Evolutionary conservation across 305 asterid species (phyloP), one percentile per base, ranked within the genome.

Genomic region (Solanum hybrid): DNA sequence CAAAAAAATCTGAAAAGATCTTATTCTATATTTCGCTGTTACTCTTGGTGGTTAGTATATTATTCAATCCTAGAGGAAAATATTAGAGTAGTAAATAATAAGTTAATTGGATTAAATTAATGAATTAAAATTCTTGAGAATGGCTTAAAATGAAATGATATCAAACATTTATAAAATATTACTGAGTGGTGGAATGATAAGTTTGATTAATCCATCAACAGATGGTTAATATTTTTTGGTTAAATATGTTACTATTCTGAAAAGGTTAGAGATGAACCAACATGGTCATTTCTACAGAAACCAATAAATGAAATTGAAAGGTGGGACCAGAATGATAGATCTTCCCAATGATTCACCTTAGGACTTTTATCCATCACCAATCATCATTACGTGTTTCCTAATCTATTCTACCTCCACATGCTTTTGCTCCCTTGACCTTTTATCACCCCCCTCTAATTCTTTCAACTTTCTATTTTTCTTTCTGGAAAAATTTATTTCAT

Each of bases 331-430:
- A 82, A 45, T 45, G 87, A 82, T 45, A 45, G 29, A 82, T 45
- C 87, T 8, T 82, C 40, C 87, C 73, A 45, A 82, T 82, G 87
- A 82, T 82, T 45, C 87, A 45, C 73, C 87, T 82, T 45, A 82
- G 29, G 87, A 82, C 87, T 82, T 82, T 82, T 32, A 72, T 82
- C 40, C 27, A 82, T 17, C 10, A 45, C 87, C 87, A 82, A 82
- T 45, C 87, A 82, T 82, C 72, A 29, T 45, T 82, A 82, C 87
- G 87, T 82, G 73, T 82, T 35, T 82, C 40, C 87, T 45, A 45
- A 45, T 82, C 66, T 82, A 82, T 17, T 27, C 87, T 45, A 27
- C 29, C 73, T 45, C 73, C 87, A 45, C 87, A 82, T 82, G 87
- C 5, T 82, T 42, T 45, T 82, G 87, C 87, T 45, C 87, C 87